These are phyloP conservation scores for Orbilia ellipsospora DNA, from an alignment of 2,329 filamentous ascomycete species.

Conservation along the genomic window DNA sequence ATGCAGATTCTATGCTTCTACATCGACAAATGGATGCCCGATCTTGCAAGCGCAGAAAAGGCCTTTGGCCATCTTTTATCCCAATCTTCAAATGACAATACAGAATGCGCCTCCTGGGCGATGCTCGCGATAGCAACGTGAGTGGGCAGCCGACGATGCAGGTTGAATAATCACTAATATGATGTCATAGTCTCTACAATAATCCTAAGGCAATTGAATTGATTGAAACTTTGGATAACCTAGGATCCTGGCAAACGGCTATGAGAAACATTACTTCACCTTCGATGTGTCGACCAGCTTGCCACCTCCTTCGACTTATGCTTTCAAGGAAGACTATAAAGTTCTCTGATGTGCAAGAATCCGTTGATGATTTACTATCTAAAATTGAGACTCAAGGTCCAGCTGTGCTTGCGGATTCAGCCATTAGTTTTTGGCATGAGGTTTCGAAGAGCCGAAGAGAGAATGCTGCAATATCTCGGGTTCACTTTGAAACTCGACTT, in stretches of 20 bases:
- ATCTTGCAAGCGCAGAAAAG: conserved; percentile 67
- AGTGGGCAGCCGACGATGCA: conserved; percentile 58
- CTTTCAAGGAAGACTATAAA: conserved; percentile 74
- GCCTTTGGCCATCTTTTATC: conserved; percentile 70
- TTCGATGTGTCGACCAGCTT: conserved; percentile 79
- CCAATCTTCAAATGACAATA: conserved; percentile 76
- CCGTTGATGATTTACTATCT: conserved; percentile 77
- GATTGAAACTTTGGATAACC: conserved; percentile 70
- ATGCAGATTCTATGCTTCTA: conserved; percentile 72
- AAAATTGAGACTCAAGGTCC: conserved; percentile 86
- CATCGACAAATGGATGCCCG: conserved; percentile 64
- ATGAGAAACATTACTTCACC: conserved; percentile 76
- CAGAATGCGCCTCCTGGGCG: conserved; percentile 78
- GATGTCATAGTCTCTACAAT: conserved; percentile 66
- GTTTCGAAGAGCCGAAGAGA: conserved; percentile 73
- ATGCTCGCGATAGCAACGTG: conserved; percentile 84
- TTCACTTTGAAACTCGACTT: conserved; percentile 70
- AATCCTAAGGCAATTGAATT: conserved; percentile 61
- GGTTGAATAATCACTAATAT: conserved; percentile 30
- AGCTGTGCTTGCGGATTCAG: conserved; percentile 79
- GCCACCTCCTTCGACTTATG: conserved; percentile 76
- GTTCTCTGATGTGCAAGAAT: conserved; percentile 74
- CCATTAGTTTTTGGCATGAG: conserved; percentile 76
- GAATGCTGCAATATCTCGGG: conserved; percentile 59
- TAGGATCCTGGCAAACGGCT: conserved; percentile 79